Base-by-base conservation (phyloP, 768 basidiomycete genomes). In the Daedalea quercina region DNA sequence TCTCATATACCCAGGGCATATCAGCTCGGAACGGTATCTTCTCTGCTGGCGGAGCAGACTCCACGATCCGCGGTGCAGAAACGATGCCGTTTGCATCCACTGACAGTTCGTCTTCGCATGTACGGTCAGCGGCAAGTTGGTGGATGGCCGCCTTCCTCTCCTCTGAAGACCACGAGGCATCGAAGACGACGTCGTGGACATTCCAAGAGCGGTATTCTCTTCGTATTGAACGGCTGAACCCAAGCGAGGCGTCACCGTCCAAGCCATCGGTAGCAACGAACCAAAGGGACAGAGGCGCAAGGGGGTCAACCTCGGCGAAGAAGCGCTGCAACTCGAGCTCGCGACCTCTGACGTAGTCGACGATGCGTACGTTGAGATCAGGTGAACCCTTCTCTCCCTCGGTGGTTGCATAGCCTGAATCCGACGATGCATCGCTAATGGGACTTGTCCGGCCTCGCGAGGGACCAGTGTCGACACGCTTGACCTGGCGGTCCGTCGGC, bases 181-280 rank as follows among this genome's bases (percentile, higher is more conserved):
- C 60, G 54, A 70, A 71, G 35, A 66, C 58, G 20, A 62, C 65
- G 11, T 66, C 46, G 19, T 59, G 59, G 40, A 70, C 64, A 7
- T 55, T 60, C 67, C 70, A 71, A 2, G 62, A 46, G 9, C 56
- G 57, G 46, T 63, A 69, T 53, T 73, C 71, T 37, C 61, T 60
- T 2, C 63, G 56, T 13, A 71, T 56, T 8, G 67, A 60, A 31
- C 68, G 51, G 9, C 62, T 54, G 25, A 74, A 60, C 2, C 72
- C 72, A 17, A 60, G 48, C 1, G 64, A 64, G n/a, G 65, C 64
- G 25, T 63, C 65, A 3, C 69, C 69, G 50, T 68, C 60, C 12
- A 22, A 3, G 20, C 67, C 69, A 22, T 61, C 53, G n/a, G 59
- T 45, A 3, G 69, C 63, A 11, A 57, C 41, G 26, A 72, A 57